Evolutionary conservation across 306 rosid species (phyloP), one percentile per base, ranked within the genome.

Genomic region (Hylodesmum podocarpum): DNA sequence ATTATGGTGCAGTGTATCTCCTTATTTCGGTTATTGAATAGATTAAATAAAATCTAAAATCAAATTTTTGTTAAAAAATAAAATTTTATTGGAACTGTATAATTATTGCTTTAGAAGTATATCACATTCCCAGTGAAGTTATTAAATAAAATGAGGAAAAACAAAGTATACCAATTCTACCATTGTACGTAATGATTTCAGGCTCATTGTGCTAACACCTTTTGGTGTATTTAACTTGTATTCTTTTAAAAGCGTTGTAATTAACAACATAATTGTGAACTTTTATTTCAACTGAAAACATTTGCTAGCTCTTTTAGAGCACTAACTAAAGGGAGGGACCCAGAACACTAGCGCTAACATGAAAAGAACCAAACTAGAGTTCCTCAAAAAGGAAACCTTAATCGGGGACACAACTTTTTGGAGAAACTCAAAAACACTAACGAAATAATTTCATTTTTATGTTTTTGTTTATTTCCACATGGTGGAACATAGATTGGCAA

Each of bases 311-410:
- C 79, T 78, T 83, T 57, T 57, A 57, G 39, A 72, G 74, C 83
- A 81, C 82, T 78, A 78, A 81, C 61, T 85, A 69, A 83, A 81
- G 79, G 64, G 51, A 36, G 75, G 80, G 72, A 4, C 78, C 86
- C 73, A 33, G 14, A 22, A 21, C 3, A n/a, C 5, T 34, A 70
- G 57, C 79, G 76, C 82, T 68, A 72, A 57, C 81, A 49, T 34
- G 11, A 18, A 67, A 57, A 61, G 67, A 61, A 61, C 43, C 25
- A 61, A 31, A 61, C 0, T n/a, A 18, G 24, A 59, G 8, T 31
- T 31, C 67, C 24, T 59, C 40, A 1, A 59, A 59, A n/a, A 29
- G 40, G 24, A 59, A 61, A 61, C 43, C 25, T n/a, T 61, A 61
- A 29, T 61, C 25, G 43, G 25, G 25, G 24, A n/a, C 25, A 59